Evolutionary conservation across 2,329 filamentous ascomycete species (phyloP), one percentile per base, ranked within the genome.

Genomic region (Fusarium palustre): DNA sequence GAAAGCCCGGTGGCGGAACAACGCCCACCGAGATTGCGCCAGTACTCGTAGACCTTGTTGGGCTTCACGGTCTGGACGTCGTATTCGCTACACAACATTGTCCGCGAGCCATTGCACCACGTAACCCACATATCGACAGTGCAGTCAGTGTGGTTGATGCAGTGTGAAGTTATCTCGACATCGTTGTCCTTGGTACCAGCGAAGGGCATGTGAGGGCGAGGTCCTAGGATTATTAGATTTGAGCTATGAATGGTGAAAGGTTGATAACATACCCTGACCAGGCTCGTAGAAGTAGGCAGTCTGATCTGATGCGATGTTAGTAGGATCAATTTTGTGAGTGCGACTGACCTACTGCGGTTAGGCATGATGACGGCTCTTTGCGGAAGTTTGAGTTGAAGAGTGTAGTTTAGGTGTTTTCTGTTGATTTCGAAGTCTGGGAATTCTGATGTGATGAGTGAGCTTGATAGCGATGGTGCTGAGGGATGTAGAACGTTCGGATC

Each of bases 231-330:
- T 15, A 15, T 41, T 3, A 41, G 34, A 9, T 5, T 30, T 4
- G 1, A 52, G 13, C 5, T 3, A 16, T 6, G 4, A 15, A 1
- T 30, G n/a, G 15, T 2, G 7, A 13, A 18, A 1, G 10, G 0
- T 18, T 20, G 12, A 20, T 10, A 18, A 16, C 10, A 20, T 16
- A 52, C 34, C 34, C 5, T 52, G 24, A 2, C 34, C 34, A 7
- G 34, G 34, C 9, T 4, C 24, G 18, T 52, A 39, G 13, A 39
- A 52, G 24, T 52, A 52, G 48, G 24, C 18, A 9, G 31, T 41
- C 4, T 18, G 8, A 11, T 25, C 48, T 52, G 10, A 8, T 13
- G 7, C 15, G 1, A 7, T 22, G 12, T 52, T 30, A 41, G n/a
- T 41, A 12, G 18, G 34, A 13, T 16, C 7, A 1, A 7, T 7